Evolutionary conservation across 2,329 filamentous ascomycete species (phyloP), one percentile per base, ranked within the genome.

Genomic region (Alternaria ethzedia): DNA sequence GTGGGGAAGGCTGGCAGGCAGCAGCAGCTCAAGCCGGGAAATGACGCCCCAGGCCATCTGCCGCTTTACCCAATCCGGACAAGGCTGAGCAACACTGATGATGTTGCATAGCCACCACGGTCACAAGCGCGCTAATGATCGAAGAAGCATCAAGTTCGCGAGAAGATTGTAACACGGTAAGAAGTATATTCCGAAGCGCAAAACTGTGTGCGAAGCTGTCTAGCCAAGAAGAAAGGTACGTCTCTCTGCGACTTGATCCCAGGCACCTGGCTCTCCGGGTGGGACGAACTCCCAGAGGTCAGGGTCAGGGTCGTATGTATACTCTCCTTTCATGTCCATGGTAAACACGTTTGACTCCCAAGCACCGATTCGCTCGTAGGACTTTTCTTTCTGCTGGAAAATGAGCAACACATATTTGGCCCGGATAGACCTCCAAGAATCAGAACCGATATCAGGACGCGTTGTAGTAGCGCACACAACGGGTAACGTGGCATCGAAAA

Each of bases 291-390:
- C 36, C 15, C 36, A 41, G 2, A 1, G 1, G 32, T n/a, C 15
- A 2, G 1, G 0, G 0, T 4, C 3, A n/a, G n/a, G n/a, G 30
- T 4, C 4, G 13, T 0, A n/a, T 9, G 4, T 5, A 9, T 41
- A n/a, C 4, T n/a, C 4, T n/a, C 32, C 32, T n/a, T 41, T 4
- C 15, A 0, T 9, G 32, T n/a, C 8, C 2, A 41, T n/a, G 2
- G 32, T 10, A 41, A 5, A 41, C 15, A 41, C 4, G 2, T 5
- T 0, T 10, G 8, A 4, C 0, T 0, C 0, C 8, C 15, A 17
- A 3, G 5, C 4, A 5, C 36, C 36, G 2, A 41, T 11, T 0
- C 36, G 15, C 36, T 41, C 36, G n/a, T 41, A 41, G 5, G 36
- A 41, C 4, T 41, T 41, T 17, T 8, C 36, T 41, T 41, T 17